Evolutionary conservation across 2,329 filamentous ascomycete species (phyloP).

Genomic region (Cryphonectria nitschkei): DNA sequence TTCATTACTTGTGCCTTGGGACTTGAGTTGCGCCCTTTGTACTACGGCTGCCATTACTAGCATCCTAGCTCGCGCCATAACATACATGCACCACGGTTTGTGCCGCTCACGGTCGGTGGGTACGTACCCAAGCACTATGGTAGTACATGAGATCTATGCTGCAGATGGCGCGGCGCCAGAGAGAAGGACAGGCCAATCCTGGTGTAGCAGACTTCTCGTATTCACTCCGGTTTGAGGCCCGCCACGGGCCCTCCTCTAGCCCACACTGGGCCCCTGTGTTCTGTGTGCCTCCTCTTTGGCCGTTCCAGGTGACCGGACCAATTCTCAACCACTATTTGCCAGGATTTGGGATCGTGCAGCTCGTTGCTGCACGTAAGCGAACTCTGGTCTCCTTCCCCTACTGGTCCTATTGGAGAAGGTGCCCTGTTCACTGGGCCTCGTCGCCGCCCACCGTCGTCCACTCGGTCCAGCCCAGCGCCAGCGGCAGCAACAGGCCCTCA

Average conservation of each 20-base stretch:
- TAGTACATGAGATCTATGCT: not conserved
- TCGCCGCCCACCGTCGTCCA: not conserved
- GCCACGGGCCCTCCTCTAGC: conserved; percentile 5
- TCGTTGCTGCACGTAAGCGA: conserved; percentile 7
- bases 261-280: not conserved
- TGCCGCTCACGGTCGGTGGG: not conserved
- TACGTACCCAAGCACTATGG: not conserved
- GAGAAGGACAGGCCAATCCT: not conserved
- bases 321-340: not conserved
- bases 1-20: not conserved
- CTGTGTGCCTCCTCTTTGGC: not conserved
- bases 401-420: not conserved
- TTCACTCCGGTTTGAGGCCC: conserved; percentile 8
- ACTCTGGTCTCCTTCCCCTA: not conserved
- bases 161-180: not conserved
- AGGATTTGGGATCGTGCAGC: conserved; percentile 14
- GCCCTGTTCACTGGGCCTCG: not conserved
- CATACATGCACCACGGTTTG: not conserved
- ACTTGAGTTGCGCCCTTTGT: not conserved
- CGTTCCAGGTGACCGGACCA: not conserved
- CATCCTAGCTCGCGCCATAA: no score
- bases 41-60: not conserved
- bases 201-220: not conserved
- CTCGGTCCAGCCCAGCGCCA: not conserved
- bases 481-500: not conserved